Base-by-base conservation (phyloP, 768 basidiomycete species). In the Russula lepida region DNA sequence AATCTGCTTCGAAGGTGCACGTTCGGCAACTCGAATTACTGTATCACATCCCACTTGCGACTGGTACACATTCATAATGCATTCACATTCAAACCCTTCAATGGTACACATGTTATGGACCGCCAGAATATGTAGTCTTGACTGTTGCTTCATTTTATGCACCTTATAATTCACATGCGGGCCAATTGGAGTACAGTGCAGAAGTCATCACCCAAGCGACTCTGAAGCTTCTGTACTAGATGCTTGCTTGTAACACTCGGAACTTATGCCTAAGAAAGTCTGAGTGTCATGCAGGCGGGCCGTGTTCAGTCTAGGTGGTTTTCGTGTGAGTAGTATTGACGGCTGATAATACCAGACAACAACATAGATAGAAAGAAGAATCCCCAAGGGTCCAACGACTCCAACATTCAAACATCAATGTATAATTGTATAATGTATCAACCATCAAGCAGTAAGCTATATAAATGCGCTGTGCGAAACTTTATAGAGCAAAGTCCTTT, bases 391-490 rank as follows among this genome's bases (percentile, higher is more conserved):
- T 53, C 15, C 21, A 43, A 56, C 33, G 39, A 12, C 23, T n/a
- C n/a, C n/a, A n/a, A n/a, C n/a, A n/a, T n/a, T n/a, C n/a, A n/a
- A n/a, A n/a, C n/a, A n/a, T n/a, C n/a, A n/a, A n/a, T n/a, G n/a
- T n/a, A n/a, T n/a, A n/a, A n/a, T n/a, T n/a, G n/a, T n/a, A n/a
- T n/a, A 15, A 25, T n/a, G 41, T 5, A 39, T 52, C 48, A 61
- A 28, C 32, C 33, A 51, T 56, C 60, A 7, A 62, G 49, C 30
- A 62, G 43, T 33, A 62, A 19, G 17, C 55, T 25, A 23, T 62
- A 62, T 28, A 62, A 37, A 44, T 62, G 49, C 9, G 60, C 60
- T 44, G 50, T 62, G 33, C 60, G 60, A 57, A 56, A 51, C 41
- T 61, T 61, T 43, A 56, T 43, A 3, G 60, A 61, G 25, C 25